phyloP scores from a whole-genome alignment of 441 rosid species.

The Hura crepitans region DNA sequence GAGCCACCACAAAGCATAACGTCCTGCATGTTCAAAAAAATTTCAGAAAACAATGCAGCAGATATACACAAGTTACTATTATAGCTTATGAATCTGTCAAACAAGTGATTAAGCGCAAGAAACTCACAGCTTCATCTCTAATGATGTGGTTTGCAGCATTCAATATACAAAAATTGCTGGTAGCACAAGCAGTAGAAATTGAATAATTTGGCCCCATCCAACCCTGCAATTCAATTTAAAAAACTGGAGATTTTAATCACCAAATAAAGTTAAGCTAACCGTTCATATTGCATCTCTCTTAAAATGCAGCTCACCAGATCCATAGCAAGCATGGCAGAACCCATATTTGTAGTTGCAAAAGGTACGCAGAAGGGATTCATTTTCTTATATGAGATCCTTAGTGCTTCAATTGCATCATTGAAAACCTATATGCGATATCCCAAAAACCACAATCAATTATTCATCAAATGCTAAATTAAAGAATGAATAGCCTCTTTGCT shows the following conservation, averaged over 20 bases:
- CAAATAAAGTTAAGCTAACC: slow-evolving; percentile 14
- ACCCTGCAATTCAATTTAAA: slow-evolving; percentile 48
- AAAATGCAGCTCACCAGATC: slow-evolving; percentile 62
- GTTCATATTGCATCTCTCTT: slow-evolving; percentile 15
- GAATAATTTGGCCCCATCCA: slow-evolving; percentile 99
- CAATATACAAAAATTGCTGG: slow-evolving; percentile 86
- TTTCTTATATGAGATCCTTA: slow-evolving; percentile 77
- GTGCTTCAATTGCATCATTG: slow-evolving; percentile 83
- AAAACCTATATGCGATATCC: slow-evolving; percentile 53
- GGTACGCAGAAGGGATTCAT: slow-evolving; percentile 97
- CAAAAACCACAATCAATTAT: slow-evolving; percentile 13
- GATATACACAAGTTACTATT: background rate
- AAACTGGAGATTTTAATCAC: slow-evolving; percentile 18
- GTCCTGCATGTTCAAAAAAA: slow-evolving; percentile 51
- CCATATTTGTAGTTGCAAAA: slow-evolving; percentile 94
- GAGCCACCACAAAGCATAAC: slow-evolving; percentile 98
- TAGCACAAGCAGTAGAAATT: slow-evolving; percentile 93
- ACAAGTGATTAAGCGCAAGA: slow-evolving; percentile 24
- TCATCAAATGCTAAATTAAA: slow-evolving; percentile 10
- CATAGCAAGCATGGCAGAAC: slow-evolving; percentile 86
- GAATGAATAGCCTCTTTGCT: slow-evolving; percentile 6
- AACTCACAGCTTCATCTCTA: slow-evolving; percentile 93
- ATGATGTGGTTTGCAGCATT: slow-evolving; percentile 91
- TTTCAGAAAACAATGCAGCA: slow-evolving; percentile 9
- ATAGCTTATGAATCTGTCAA: slow-evolving; percentile 10